Evolutionary conservation across 129 eudicot species (phyloP).

Genomic region (Saussurea involucrata): DNA sequence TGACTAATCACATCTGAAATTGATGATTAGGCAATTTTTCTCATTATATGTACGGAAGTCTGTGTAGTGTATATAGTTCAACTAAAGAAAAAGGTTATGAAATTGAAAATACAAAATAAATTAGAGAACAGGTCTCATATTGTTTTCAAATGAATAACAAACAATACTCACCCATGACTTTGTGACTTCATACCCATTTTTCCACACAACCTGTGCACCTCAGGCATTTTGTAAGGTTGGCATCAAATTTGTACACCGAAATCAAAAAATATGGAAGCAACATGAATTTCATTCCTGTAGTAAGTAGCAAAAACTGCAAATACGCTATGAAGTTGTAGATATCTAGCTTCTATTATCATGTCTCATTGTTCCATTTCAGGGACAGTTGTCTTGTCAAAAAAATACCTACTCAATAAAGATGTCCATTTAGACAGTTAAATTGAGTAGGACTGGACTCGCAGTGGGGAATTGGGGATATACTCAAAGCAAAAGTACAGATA

Average conservation of each 20-base stretch:
- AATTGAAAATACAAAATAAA: not conserved
- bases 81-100: not conserved
- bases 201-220: constrained; percentile 57
- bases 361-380: not conserved
- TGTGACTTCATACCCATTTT: constrained; percentile 72
- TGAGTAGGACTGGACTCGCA: too few species aligned
- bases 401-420: not conserved
- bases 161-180: constrained; percentile 73
- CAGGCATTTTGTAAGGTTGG: constrained; percentile 44
- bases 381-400: not conserved
- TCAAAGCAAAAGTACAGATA: not conserved
- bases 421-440: not conserved
- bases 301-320: constrained; percentile 5
- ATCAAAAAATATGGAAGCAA: constrained; percentile 3
- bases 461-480: not conserved
- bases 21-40: not conserved
- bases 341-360: not conserved
- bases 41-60: not conserved
- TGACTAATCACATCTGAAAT: not conserved
- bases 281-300: not conserved
- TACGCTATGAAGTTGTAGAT: not conserved
- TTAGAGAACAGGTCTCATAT: not conserved
- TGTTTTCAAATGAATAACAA: constrained; percentile 7
- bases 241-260: constrained; percentile 68
- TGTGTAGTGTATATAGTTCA: not conserved